phyloP scores from a whole-genome alignment of 1,284 basidiomycete species.

The Cystobasidium sp. region DNA sequence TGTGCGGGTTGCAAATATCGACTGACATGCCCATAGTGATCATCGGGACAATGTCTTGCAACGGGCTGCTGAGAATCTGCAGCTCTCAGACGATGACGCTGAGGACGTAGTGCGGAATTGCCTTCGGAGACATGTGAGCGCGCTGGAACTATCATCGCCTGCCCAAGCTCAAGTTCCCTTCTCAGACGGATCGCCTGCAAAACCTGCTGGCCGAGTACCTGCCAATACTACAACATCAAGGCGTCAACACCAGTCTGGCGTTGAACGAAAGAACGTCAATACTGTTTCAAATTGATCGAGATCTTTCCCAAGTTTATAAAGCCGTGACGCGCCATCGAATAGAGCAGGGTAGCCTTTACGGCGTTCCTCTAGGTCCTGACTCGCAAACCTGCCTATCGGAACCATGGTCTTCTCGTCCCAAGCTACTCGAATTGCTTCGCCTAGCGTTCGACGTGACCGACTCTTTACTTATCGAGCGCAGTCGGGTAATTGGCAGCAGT shows the following conservation, averaged over 20 bases:
- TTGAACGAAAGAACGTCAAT: constrained; percentile 55
- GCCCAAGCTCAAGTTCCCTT: constrained; percentile 11
- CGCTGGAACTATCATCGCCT: background rate
- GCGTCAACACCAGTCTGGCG: constrained; percentile 62
- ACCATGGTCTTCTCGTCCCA: constrained; percentile 79
- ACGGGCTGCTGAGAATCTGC: constrained; percentile 62
- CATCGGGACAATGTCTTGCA: constrained; percentile 55
- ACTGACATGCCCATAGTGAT: background rate
- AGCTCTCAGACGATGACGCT: constrained; percentile 54
- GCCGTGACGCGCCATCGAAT: constrained; percentile 75
- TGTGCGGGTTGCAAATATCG: no score
- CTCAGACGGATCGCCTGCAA: constrained; percentile 47
- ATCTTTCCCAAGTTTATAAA: constrained; percentile 67
- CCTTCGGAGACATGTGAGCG: constrained; percentile 71
- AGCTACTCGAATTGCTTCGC: constrained; percentile 71
- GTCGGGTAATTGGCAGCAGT: constrained; percentile 60
- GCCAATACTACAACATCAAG: constrained; percentile 66
- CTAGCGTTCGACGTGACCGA: constrained; percentile 74
- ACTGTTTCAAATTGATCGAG: constrained; percentile 45
- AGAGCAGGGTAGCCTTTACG: constrained; percentile 74
- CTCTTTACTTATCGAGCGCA: constrained; percentile 60
- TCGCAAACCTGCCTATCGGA: constrained; percentile 56
- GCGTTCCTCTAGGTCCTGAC: constrained; percentile 66
- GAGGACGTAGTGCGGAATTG: constrained; percentile 83
- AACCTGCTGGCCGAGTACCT: constrained; percentile 49